phyloP scores from a whole-genome alignment of 148 eudicot genomes.

The Mesembryanthemum crystallinum region DNA sequence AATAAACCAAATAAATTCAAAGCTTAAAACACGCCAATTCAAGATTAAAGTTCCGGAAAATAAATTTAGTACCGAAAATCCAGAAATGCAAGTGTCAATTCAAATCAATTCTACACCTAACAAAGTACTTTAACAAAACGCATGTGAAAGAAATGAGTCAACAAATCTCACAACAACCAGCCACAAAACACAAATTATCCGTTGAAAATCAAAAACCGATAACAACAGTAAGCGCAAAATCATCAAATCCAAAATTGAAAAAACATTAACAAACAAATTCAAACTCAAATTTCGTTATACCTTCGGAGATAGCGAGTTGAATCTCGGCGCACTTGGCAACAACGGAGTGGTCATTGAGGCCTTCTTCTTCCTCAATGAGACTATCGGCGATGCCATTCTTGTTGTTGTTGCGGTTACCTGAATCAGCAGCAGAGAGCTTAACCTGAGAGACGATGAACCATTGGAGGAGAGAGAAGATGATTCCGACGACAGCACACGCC shows the following conservation, averaged over 20 bases:
- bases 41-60: too few relatives aligned
- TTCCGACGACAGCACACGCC: slow-evolving; percentile 68
- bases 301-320: slow-evolving; percentile 85
- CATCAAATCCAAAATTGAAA: neutral
- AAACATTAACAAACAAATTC: neutral
- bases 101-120: too few relatives aligned
- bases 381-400: slow-evolving; percentile 52
- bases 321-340: slow-evolving; percentile 84
- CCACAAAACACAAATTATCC: neutral
- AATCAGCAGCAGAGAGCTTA: slow-evolving; percentile 35
- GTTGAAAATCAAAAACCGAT: too few relatives aligned
- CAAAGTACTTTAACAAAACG: too few relatives aligned
- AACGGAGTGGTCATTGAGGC: slow-evolving; percentile 49
- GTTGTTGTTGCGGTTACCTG: slow-evolving; percentile 24
- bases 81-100: too few relatives aligned
- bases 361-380: slow-evolving; percentile 90
- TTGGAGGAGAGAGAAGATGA: slow-evolving; percentile 65
- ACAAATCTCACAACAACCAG: neutral
- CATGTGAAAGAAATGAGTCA: neutral
- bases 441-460: slow-evolving; percentile 73
- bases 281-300: slow-evolving; percentile 33
- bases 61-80: too few relatives aligned
- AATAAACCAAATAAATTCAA: neutral
- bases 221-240: too few relatives aligned
- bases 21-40: too few relatives aligned